Conservation (phyloP, 1,284 basidiomycete genomes). For the Ustilago crameri region DNA sequence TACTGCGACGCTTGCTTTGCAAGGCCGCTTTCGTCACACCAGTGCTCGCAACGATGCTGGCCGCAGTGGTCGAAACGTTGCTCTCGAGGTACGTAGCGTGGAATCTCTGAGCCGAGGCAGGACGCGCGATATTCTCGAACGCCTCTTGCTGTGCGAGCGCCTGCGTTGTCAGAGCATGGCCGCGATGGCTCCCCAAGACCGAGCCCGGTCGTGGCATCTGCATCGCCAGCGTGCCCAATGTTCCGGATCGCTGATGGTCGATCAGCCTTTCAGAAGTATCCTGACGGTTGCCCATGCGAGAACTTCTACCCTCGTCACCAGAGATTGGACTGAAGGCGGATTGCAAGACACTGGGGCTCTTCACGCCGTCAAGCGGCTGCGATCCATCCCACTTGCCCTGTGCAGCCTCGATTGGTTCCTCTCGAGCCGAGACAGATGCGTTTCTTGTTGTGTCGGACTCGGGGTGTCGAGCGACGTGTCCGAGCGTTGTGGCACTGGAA, state of each 20-base stretch:
- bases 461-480: conserved; percentile 6
- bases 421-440: conserved; percentile 3
- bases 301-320: conserved; percentile 35
- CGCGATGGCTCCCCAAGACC: conserved; percentile 16
- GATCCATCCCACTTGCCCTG: conserved; percentile 24
- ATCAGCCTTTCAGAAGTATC: conserved; percentile 8
- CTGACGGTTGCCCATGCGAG: conserved; percentile 34
- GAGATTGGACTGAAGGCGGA: conserved; percentile 1
- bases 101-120: conserved; percentile 40
- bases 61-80: conserved; percentile 28
- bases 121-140: conserved; percentile 27
- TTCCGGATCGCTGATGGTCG: conserved; percentile 34
- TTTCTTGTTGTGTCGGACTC: conserved; percentile 6
- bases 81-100: conserved; percentile 28
- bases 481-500: conserved; percentile 1
- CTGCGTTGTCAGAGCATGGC: conserved; percentile 29
- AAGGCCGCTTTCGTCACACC: conserved; percentile 40
- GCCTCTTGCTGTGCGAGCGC: conserved; percentile 31
- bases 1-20: conserved; percentile 51
- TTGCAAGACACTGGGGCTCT: conserved; percentile 8
- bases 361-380: conserved; percentile 6
- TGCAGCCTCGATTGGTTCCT: conserved; percentile 9
- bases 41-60: conserved; percentile 32
- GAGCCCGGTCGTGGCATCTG: conserved; percentile 25
- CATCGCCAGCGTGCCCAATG: conserved; percentile 31